Conservation (phyloP, 768 basidiomycete species). For the Symmetrospora coprosmae region DNA sequence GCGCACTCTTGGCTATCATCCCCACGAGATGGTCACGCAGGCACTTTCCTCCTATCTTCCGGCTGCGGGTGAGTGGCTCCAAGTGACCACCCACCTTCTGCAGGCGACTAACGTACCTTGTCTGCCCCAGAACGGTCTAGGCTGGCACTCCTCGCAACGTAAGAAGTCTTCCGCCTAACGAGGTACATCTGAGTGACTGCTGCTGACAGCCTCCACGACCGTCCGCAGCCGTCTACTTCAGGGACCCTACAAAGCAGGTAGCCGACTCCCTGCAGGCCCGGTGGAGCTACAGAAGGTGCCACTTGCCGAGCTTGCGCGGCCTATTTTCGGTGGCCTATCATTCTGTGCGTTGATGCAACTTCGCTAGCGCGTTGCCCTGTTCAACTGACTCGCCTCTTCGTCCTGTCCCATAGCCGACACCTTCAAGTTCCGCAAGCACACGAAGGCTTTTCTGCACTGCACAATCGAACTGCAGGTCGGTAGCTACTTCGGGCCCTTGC, state of each 20-base stretch:
- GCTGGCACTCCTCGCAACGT: too few species aligned
- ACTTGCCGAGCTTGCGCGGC: background rate
- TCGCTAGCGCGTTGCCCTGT: too few species aligned
- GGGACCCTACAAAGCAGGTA: background rate
- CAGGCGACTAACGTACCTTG: background rate
- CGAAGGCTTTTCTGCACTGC: background rate
- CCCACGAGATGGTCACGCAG: slow-evolving; percentile 3
- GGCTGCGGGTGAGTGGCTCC: background rate
- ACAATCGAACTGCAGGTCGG: background rate
- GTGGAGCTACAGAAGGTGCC: background rate
- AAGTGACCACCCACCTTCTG: background rate
- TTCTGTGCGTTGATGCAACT: too few species aligned
- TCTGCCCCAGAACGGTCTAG: too few species aligned
- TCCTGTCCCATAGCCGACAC: background rate
- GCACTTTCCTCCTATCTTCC: background rate
- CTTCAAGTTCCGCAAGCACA: background rate
- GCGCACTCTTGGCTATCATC: background rate
- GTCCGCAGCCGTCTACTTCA: background rate
- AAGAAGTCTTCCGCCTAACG: background rate
- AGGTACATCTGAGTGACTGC: background rate
- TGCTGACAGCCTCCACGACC: background rate
- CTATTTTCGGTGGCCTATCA: background rate
- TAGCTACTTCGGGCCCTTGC: background rate
- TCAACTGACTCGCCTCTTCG: background rate
- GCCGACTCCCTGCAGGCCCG: background rate